A percentile compares a stretch with the other conserved stretches of the same genome.
Conservation (phyloP, 192 early-diverging fungal species). For the Coemansia sp. region DNA sequence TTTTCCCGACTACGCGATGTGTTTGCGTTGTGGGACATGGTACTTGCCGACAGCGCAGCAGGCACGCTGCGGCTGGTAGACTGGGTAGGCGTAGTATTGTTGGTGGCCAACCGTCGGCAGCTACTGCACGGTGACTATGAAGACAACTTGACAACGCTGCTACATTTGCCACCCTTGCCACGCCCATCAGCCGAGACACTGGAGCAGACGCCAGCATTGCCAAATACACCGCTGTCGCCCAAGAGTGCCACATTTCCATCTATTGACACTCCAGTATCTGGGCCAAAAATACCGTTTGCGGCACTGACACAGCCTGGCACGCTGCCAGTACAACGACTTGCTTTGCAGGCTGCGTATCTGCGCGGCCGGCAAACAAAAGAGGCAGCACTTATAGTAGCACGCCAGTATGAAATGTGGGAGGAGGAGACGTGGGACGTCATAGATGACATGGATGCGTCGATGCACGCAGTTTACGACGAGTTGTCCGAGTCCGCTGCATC, state of each 20-base stretch:
- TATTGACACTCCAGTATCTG: background rate
- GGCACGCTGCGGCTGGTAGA: constrained; percentile 74
- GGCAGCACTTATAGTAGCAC: constrained; percentile 55
- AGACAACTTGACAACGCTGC: constrained; percentile 61
- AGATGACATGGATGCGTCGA: background rate
- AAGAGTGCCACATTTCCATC: background rate
- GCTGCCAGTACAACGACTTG: constrained; percentile 48
- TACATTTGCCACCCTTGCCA: constrained; percentile 61
- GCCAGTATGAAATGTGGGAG: constrained; percentile 58
- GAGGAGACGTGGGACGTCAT: constrained; percentile 40
- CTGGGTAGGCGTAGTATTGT: constrained; percentile 76
- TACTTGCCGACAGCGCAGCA: constrained; percentile 76
- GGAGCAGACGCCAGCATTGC: constrained; percentile 33
- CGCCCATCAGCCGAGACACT: constrained; percentile 38
- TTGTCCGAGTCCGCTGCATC: background rate
- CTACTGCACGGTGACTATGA: constrained; percentile 67
- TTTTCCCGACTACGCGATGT: constrained; percentile 67
- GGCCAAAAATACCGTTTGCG: constrained; percentile 15
- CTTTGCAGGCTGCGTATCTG: constrained; percentile 67
- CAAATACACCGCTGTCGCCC: constrained; percentile 27
- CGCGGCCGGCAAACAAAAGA: constrained; percentile 58
- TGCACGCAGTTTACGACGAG: background rate
- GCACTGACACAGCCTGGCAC: constrained; percentile 10
- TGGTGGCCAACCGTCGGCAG: constrained; percentile 62
- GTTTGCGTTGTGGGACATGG: constrained; percentile 84